A percentile compares a stretch with the other conserved stretches of the same genome.
These are phyloP conservation scores for Heracleum sosnowskyi DNA, from an alignment of 129 eudicot genomes.

Conservation along the genomic window DNA sequence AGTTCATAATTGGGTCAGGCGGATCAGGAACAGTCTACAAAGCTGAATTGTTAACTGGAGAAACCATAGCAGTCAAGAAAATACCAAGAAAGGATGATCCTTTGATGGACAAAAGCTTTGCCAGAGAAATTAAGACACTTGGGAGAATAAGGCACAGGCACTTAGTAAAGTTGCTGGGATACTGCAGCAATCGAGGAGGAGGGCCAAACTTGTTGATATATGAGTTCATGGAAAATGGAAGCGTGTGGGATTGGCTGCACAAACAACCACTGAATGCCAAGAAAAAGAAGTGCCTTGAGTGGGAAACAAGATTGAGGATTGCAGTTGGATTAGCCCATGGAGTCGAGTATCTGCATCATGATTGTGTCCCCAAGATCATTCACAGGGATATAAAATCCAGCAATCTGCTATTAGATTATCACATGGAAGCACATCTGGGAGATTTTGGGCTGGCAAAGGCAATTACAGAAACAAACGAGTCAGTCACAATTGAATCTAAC, in stretches of 20 bases:
- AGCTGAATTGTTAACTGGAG: constrained; percentile 69
- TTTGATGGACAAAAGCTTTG: constrained; percentile 76
- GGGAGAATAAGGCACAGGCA: constrained; percentile 90
- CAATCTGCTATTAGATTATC: constrained; percentile 58
- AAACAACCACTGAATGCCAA: constrained; percentile 34
- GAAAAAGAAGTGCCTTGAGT: constrained; percentile 55
- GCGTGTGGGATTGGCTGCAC: constrained; percentile 91
- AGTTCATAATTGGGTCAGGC: constrained; percentile 78
- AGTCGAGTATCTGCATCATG: constrained; percentile 91
- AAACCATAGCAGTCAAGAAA: constrained; percentile 73
- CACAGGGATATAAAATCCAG: constrained; percentile 92
- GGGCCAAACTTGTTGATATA: constrained; percentile 73
- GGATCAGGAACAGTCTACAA: constrained; percentile 86
- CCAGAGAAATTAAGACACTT: constrained; percentile 77
- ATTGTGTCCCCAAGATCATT: constrained; percentile 87
- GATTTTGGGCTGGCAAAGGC: constrained; percentile 97
- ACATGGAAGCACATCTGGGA: constrained; percentile 91
- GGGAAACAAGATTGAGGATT: constrained; percentile 72
- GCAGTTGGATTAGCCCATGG: constrained; percentile 91
- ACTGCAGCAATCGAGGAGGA: constrained; percentile 57
- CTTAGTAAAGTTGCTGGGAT: constrained; percentile 73
- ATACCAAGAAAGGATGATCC: constrained; percentile 67
- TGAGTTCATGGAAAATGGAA: constrained; percentile 95
- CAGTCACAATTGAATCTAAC: constrained; percentile 61
- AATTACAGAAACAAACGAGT: constrained; percentile 39